A percentile compares a stretch with the other conserved stretches of the same genome.
Conservation (phyloP, 2,329 filamentous ascomycete genomes). For the Colletotrichum musicola region DNA sequence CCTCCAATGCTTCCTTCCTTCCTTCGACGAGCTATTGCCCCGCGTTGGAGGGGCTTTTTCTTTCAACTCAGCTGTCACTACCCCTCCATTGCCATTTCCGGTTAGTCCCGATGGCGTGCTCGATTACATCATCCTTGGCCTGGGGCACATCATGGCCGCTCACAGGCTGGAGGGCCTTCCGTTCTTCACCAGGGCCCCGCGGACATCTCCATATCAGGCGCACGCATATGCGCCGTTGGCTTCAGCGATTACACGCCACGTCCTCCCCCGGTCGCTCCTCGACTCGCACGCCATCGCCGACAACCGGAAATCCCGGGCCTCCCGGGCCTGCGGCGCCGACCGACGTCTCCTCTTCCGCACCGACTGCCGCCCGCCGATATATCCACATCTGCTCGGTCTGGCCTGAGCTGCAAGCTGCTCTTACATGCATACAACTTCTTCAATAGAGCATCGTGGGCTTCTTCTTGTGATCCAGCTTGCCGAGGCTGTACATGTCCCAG, state of each 20-base stretch:
- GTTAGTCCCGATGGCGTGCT: slow-evolving; percentile 37
- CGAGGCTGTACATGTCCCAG: too few relatives aligned
- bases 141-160: slow-evolving; percentile 31
- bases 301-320: slow-evolving; percentile 15
- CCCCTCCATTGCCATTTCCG: slow-evolving; percentile 31
- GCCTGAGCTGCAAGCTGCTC: not conserved
- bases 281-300: slow-evolving; percentile 38
- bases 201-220: too few relatives aligned
- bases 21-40: slow-evolving; percentile 5
- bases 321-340: not conserved
- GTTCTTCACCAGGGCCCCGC: too few relatives aligned
- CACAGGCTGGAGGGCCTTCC: too few relatives aligned
- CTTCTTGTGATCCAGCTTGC: too few relatives aligned
- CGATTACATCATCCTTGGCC: slow-evolving; percentile 39
- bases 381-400: too few relatives aligned
- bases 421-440: too few relatives aligned
- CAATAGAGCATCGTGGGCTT: too few relatives aligned
- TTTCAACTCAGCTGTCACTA: slow-evolving; percentile 25
- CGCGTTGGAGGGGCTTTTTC: slow-evolving; percentile 36
- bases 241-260: slow-evolving; percentile 2
- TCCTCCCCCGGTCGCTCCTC: slow-evolving; percentile 16
- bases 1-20: too few relatives aligned
- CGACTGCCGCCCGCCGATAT: slow-evolving; percentile 33
- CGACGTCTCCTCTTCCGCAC: slow-evolving; percentile 26
- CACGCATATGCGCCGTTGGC: too few relatives aligned